Conservation (phyloP, 108 stramenopile genomes). For the Nannochloropsis gaditana region DNA sequence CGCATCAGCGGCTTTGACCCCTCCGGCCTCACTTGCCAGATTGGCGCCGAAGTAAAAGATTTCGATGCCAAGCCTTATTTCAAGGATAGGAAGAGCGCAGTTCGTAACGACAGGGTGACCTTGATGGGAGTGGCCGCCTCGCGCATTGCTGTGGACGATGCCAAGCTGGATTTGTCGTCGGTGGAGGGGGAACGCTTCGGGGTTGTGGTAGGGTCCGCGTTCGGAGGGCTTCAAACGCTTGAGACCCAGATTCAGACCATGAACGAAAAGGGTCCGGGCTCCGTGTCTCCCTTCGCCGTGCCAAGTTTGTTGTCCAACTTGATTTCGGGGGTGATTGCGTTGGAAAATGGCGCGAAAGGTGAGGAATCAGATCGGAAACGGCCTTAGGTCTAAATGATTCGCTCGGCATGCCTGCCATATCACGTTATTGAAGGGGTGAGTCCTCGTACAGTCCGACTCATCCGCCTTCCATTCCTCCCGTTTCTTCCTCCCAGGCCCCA, state of each 20-base stretch:
- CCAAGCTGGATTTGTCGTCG: constrained; percentile 66
- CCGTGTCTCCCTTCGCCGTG: constrained; percentile 91
- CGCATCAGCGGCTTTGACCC: constrained; percentile 63
- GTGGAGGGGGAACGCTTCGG: constrained; percentile 67
- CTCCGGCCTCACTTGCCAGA: constrained; percentile 67
- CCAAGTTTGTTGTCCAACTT: constrained; percentile 83
- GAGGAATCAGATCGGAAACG: neutral
- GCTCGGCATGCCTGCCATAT: too few species aligned
- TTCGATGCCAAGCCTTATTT: constrained; percentile 74
- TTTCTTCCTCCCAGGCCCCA: constrained; percentile 33
- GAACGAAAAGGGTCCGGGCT: constrained; percentile 66
- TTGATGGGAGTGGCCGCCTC: constrained; percentile 82
- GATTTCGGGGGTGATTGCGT: neutral
- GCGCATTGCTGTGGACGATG: constrained; percentile 71
- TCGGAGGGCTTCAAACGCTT: constrained; percentile 84
- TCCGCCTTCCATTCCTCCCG: neutral
- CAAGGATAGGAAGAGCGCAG: constrained; percentile 70
- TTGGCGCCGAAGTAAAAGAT: constrained; percentile 71
- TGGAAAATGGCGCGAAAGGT: constrained; percentile 60
- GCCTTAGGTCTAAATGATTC: too few species aligned
- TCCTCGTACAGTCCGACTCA: neutral
- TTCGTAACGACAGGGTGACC: constrained; percentile 80
- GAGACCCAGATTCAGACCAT: constrained; percentile 79
- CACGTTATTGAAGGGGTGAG: neutral
- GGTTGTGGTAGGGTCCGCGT: constrained; percentile 83